phyloP scores from a whole-genome alignment of 2,329 filamentous ascomycete species.

The Tothia fuscella region DNA sequence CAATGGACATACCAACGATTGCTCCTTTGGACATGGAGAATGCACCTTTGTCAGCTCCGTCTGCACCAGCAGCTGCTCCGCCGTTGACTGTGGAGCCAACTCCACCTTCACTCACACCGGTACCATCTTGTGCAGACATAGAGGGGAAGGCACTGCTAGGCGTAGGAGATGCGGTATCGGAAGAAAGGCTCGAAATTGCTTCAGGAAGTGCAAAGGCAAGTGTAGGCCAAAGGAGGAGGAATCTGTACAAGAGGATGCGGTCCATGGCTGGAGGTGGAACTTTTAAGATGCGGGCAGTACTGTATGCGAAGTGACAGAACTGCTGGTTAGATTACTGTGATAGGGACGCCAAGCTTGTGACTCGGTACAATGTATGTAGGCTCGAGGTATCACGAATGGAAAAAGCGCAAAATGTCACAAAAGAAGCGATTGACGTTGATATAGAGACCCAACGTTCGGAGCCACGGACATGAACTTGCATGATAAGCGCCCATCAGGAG shows the following conservation, averaged over 20 bases:
- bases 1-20: conserved; percentile 59
- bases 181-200: too few species aligned
- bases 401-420: too few species aligned
- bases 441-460: too few species aligned
- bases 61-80: conserved; percentile 44
- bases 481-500: too few species aligned
- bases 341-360: too few species aligned
- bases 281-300: too few species aligned
- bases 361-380: too few species aligned
- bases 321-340: too few species aligned
- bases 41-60: conserved; percentile 47
- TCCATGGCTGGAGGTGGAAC: conserved; percentile 9
- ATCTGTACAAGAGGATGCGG: conserved; percentile 1
- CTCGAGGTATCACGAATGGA: too few species aligned
- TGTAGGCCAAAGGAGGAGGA: not conserved
- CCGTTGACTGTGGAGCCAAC: conserved; percentile 6
- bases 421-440: too few species aligned
- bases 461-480: too few species aligned
- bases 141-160: conserved; percentile 7
- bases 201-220: conserved; percentile 6
- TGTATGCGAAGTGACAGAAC: too few species aligned
- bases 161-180: not conserved
- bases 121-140: conserved; percentile 10
- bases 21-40: conserved; percentile 57
- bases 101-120: conserved; percentile 10